Conservation (phyloP, 805 yeast genomes). For the Kuraishia borneana region DNA sequence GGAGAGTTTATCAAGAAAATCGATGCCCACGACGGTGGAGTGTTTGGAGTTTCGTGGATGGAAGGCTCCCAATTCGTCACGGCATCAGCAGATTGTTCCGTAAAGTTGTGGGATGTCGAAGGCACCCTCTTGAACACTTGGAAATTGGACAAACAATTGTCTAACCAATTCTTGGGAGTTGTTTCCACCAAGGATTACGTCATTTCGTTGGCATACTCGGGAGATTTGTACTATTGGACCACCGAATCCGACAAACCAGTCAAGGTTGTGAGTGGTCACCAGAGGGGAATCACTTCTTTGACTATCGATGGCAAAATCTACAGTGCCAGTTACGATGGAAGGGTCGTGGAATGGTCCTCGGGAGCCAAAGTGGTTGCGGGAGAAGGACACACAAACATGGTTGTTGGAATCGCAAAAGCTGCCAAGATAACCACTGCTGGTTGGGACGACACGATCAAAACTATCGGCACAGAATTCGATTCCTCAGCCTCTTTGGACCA, state of each 20-base stretch:
- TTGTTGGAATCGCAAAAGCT: constrained; percentile 36
- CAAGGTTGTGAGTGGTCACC: constrained; percentile 60
- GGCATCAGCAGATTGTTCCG: constrained; percentile 70
- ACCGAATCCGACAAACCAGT: constrained; percentile 25
- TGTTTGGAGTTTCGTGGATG: constrained; percentile 69
- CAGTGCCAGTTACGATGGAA: constrained; percentile 82
- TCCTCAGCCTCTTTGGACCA: constrained; percentile 23
- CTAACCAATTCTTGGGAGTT: constrained; percentile 73
- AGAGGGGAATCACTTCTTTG: constrained; percentile 61
- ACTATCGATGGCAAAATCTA: constrained; percentile 15
- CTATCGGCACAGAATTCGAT: constrained; percentile 17
- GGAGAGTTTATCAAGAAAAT: constrained; percentile 60
- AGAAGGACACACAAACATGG: constrained; percentile 51
- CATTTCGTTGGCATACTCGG: constrained; percentile 59
- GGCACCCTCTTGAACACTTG: constrained; percentile 38
- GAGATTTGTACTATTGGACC: constrained; percentile 54
- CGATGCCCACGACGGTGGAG: constrained; percentile 62
- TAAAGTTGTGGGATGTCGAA: constrained; percentile 54
- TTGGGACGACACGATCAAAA: constrained; percentile 78
- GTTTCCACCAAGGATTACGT: constrained; percentile 48
- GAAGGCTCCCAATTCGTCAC: constrained; percentile 55
- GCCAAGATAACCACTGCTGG: constrained; percentile 40
- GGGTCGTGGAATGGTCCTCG: constrained; percentile 45
- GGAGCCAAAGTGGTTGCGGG: constrained; percentile 24
- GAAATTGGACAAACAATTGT: constrained; percentile 33